These are phyloP conservation scores for Strobilomyces echinocephalus DNA, from an alignment of 768 basidiomycete species.

Conservation along the genomic window DNA sequence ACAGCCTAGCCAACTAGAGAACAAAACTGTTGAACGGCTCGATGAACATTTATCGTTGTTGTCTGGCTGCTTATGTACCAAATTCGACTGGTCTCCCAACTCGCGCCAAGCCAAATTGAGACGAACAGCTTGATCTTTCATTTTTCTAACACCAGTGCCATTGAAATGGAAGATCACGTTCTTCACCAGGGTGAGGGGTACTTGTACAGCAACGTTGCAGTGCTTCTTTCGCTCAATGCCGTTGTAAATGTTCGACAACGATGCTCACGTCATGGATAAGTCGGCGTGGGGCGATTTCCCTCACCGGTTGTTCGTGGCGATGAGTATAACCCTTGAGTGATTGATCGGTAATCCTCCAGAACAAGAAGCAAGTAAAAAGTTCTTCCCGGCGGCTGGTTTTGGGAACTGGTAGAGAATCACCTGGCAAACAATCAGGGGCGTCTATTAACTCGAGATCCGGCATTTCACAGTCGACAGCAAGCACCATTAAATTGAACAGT, in stretches of 20 bases:
- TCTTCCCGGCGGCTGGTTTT: not conserved
- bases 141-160: slow-evolving; percentile 2
- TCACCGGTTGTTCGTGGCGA: slow-evolving; percentile 5
- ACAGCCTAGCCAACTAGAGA: not conserved
- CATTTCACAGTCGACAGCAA: not conserved
- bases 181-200: not conserved
- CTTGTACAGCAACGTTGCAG: slow-evolving; percentile 10
- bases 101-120: slow-evolving; percentile 3
- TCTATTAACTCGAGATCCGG: not conserved
- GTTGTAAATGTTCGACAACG: not conserved
- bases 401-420: not conserved
- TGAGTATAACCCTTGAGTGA: slow-evolving; percentile 8
- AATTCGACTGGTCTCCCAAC: slow-evolving; percentile 2
- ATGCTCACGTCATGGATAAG: slow-evolving; percentile 24
- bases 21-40: not conserved
- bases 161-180: slow-evolving; percentile 16
- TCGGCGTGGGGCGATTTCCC: slow-evolving; percentile 19
- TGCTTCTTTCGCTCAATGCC: slow-evolving; percentile 2
- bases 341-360: not conserved
- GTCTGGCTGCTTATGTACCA: not conserved
- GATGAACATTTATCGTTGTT: not conserved
- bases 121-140: slow-evolving; percentile 2
- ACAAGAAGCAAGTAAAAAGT: not conserved
- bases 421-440: not conserved
- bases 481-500: not conserved